Base-by-base conservation (phyloP, 2,329 filamentous ascomycete species). In the Aphanoascus verrucosus region DNA sequence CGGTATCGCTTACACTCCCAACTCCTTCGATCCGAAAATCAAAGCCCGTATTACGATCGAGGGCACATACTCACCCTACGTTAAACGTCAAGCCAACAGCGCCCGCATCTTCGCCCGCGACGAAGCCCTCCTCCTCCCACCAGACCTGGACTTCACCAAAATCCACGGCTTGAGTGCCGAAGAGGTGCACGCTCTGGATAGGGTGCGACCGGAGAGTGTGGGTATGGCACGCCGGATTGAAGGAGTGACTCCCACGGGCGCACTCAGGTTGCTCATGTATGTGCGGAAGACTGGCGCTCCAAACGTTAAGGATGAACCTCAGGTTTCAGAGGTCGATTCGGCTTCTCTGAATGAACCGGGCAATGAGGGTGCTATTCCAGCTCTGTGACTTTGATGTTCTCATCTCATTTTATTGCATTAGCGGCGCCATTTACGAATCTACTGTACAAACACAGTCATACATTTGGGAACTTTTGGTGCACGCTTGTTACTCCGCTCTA, bases 151-250 rank as follows among this genome's bases (percentile, higher is more conserved):
- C 62, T 98, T 96, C 63, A 76, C 81, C 42, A 62, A 69, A 11
- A 77, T 98, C 0, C 74, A 78, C 34, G 89, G 89, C 0, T 73
- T 98, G 50, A 89, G 86, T 53, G 78, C 82, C 37, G 89, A 88
- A 55, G 93, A 97, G 73, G 84, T 80, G 68, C 76, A 81, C 28
- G 77, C 84, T 3, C 74, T 98, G 35, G 77, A 79, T 55, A 72
- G 75, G 1, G 85, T 88, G 1, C 74, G 81, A 49, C 93, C 93
- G 0, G 88, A 94, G 69, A 94, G 81, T 56, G 75, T 98, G 19
- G 91, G 88, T 0, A 93, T 96, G 77, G 91, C 91, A 32, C 77
- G 88, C 47, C 75, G 93, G 12, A 81, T 96, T 9, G 93, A 98
- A 69, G 91, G 91, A 2, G 77, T 78, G 17, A 76, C 73, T 11